Base-by-base conservation (phyloP, 441 rosid genomes). In the Gossypium gossypioides region DNA sequence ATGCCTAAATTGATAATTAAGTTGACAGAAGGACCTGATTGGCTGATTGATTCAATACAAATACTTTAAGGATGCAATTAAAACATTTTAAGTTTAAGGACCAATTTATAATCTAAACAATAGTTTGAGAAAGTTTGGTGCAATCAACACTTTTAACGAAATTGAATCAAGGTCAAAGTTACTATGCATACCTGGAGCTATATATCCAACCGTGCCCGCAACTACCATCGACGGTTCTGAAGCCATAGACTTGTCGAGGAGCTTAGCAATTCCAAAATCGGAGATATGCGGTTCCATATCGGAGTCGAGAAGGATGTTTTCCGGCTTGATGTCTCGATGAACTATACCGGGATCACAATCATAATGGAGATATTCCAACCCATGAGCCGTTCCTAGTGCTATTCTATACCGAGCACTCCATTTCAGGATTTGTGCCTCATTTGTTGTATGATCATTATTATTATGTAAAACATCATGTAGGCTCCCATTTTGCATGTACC, bases 231-330 rank as follows among this genome's bases (percentile, higher is more conserved):
- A 81, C 22, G 81, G 74, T 12, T 82, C 68, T 54, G 89, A 76
- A 48, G 84, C 68, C 32, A 84, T 70, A 40, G 87, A 80, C 60
- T 81, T 81, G 55, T 87, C 89, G 2, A 92, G 75, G 55, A 89
- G 78, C 80, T 84, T 84, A 63, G 98, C 91, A 3, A 89, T 85
- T 25, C 97, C 96, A 22, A 93, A 93, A 77, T 91, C 97, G 0
- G 97, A 87, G 73, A 93, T 83, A 56, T 81, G 92, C 64, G 98
- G 89, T 86, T 88, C 97, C 91, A 89, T 82, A 48, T 89, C 87
- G 0, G 83, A 69, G 81, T 89, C 94, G 68, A 93, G 63, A 3
- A 93, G 94, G 71, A 92, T 88, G 82, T 92, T 92, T 58, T 83
- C 78, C 0, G 95, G 91, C 74, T 92, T 92, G 79, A 93, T 84